These are phyloP conservation scores for Neonectria coccinea DNA, from an alignment of 2,329 filamentous ascomycete species.

Conservation along the genomic window DNA sequence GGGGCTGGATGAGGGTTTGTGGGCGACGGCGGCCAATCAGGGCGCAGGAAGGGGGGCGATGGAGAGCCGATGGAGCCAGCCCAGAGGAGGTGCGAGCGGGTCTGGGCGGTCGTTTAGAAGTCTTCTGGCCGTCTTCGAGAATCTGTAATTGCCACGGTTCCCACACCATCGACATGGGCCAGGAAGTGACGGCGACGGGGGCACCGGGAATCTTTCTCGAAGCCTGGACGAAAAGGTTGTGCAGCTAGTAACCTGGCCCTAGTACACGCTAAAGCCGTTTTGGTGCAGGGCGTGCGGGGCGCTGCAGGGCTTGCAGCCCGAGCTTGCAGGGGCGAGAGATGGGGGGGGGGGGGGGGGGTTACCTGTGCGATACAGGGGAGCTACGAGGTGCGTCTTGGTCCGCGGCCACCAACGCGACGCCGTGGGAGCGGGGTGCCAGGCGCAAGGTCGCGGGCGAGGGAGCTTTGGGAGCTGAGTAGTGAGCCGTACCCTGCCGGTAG, in stretches of 20 bases:
- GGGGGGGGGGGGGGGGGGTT: background rate
- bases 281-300: conserved; percentile 16
- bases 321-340: conserved; percentile 13
- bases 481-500: conserved; percentile 20
- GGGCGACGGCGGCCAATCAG: conserved; percentile 5
- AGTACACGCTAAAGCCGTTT: conserved; percentile 13
- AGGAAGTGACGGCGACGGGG: conserved; percentile 32
- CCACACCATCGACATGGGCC: conserved; percentile 38
- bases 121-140: conserved; percentile 47
- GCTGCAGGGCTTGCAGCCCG: conserved; percentile 9
- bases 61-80: conserved; percentile 4
- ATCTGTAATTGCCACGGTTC: conserved; percentile 40
- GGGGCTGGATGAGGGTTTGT: conserved; percentile 21
- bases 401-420: background rate
- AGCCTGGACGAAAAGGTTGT: conserved; percentile 40
- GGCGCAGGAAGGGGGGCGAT: background rate
- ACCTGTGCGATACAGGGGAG: conserved; percentile 22
- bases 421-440: conserved; percentile 16
- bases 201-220: conserved; percentile 45
- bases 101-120: conserved; percentile 39
- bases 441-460: conserved; percentile 18
- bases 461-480: conserved; percentile 5
- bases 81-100: conserved; percentile 29
- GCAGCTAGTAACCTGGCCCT: conserved; percentile 12
- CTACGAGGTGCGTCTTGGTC: conserved; percentile 8